Evolutionary conservation across 495 filamentous ascomycete species (phyloP).

Genomic region (Mytilinidion resinicola): DNA sequence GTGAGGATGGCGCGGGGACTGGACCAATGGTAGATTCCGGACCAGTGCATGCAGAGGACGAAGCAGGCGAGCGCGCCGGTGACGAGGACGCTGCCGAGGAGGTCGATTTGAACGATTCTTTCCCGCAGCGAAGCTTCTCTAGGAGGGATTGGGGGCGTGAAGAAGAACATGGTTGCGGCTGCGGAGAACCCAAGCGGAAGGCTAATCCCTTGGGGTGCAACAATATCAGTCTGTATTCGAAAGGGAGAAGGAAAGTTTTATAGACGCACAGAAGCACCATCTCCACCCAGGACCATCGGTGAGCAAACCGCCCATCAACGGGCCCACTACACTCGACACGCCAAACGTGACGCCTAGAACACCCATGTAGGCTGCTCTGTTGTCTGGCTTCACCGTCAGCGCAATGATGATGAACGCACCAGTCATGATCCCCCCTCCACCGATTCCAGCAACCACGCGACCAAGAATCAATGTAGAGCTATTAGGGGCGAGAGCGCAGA

Average conservation of each 20-base stretch:
- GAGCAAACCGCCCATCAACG: slow-evolving; percentile 45
- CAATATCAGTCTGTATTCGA: slow-evolving; percentile 7
- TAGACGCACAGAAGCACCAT: slow-evolving; percentile 33
- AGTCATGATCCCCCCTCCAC: slow-evolving; percentile 21
- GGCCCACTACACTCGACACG: slow-evolving; percentile 40
- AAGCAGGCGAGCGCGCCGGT: slow-evolving; percentile 15
- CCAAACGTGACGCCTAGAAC: slow-evolving; percentile 38
- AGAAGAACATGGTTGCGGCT: slow-evolving; percentile 37
- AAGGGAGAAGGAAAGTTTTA: background rate
- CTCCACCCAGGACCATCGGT: slow-evolving; percentile 40
- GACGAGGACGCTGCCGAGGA: slow-evolving; percentile 16
- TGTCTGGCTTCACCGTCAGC: slow-evolving; percentile 28
- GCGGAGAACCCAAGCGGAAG: slow-evolving; percentile 44
- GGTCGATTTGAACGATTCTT: slow-evolving; percentile 25
- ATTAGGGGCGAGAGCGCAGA: slow-evolving; percentile 19
- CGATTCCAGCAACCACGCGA: slow-evolving; percentile 17
- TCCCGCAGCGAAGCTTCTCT: slow-evolving; percentile 29
- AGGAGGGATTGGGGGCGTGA: slow-evolving; percentile 31
- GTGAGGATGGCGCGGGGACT: slow-evolving; percentile 40
- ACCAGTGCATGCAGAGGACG: slow-evolving; percentile 26
- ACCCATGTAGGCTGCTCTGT: slow-evolving; percentile 36
- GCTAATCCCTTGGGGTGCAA: slow-evolving; percentile 45
- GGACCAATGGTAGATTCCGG: slow-evolving; percentile 26
- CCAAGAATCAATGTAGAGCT: slow-evolving; percentile 20
- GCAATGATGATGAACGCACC: slow-evolving; percentile 28